A percentile compares a stretch with the other conserved stretches of the same genome.
These are phyloP conservation scores for Diaporthe vexans DNA, from an alignment of 2,329 filamentous ascomycete genomes.

Conservation along the genomic window DNA sequence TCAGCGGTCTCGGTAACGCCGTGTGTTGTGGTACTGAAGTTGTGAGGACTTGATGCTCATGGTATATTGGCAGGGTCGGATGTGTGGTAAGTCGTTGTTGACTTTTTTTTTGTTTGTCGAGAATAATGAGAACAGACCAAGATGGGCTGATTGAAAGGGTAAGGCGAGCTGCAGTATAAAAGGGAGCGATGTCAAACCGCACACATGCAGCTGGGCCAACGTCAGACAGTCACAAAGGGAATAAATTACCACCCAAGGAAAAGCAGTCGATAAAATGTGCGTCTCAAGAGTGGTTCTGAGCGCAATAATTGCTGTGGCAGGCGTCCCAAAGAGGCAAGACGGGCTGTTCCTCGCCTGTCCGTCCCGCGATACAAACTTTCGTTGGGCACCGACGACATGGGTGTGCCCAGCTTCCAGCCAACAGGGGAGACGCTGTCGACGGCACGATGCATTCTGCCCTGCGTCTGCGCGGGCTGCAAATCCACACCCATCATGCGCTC, in stretches of 20 bases:
- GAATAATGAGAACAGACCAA: conserved; percentile 10
- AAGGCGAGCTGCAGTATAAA: conserved; percentile 40
- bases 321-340: conserved; percentile 35
- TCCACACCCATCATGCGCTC: not conserved
- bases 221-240: conserved; percentile 20
- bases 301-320: conserved; percentile 23
- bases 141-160: conserved; percentile 1
- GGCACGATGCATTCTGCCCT: conserved; percentile 32
- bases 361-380: conserved; percentile 33
- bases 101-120: conserved; percentile 16
- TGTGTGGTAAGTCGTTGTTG: conserved; percentile 16
- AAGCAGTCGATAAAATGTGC: conserved; percentile 33
- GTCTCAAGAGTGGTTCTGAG: conserved; percentile 26
- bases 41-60: conserved; percentile 39
- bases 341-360: conserved; percentile 16
- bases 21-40: conserved; percentile 37
- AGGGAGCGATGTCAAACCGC: conserved; percentile 25
- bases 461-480: conserved; percentile 14
- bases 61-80: conserved; percentile 14
- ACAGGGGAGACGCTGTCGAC: conserved; percentile 41
- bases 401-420: conserved; percentile 36
- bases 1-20: conserved; percentile 41
- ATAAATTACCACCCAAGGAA: conserved; percentile 24
- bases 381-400: conserved; percentile 42
- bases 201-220: conserved; percentile 6